phyloP scores from a whole-genome alignment of 2,329 filamentous ascomycete species.

The Sphaerulina vaccinii region DNA sequence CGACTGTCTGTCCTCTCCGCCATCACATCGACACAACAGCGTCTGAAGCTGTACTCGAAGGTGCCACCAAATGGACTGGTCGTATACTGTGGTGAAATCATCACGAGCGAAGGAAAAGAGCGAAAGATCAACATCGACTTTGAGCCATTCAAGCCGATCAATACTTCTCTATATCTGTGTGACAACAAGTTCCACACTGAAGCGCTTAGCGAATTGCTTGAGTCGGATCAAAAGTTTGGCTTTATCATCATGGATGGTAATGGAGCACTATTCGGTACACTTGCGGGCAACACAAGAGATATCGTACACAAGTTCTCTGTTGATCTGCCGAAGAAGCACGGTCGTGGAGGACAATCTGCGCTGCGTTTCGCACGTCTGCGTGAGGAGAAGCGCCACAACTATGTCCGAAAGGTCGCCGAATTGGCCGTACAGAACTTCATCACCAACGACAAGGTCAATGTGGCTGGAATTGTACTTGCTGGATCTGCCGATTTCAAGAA shows the following conservation, averaged over 20 bases:
- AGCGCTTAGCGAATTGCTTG: conserved; percentile 90
- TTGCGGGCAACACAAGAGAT: conserved; percentile 96
- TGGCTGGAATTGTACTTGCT: conserved; percentile 89
- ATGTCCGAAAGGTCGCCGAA: conserved; percentile 97
- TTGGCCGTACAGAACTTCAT: conserved; percentile 99
- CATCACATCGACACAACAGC: conserved; percentile 98
- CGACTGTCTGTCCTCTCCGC: conserved; percentile 95
- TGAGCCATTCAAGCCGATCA: conserved; percentile 99
- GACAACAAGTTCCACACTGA: conserved; percentile 99
- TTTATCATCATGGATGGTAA: conserved; percentile 99
- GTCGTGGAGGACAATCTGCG: conserved; percentile 98
- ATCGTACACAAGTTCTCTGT: conserved; percentile 97
- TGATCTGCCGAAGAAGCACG: conserved; percentile 99
- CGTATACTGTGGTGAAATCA: conserved; percentile 99
- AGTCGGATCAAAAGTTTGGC: conserved; percentile 98
- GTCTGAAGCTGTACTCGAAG: conserved; percentile 98
- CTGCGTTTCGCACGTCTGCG: conserved; percentile 98
- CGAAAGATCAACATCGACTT: conserved; percentile 99
- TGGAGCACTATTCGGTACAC: conserved; percentile 91
- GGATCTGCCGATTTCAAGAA: conserved; percentile 99
- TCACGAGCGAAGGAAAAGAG: conserved; percentile 97
- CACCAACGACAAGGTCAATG: conserved; percentile 96
- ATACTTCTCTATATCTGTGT: conserved; percentile 97
- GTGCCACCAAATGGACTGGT: conserved; percentile 96
- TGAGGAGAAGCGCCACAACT: conserved; percentile 99